phyloP scores from a whole-genome alignment of 768 basidiomycete species.

The Artomyces pyxidatus region DNA sequence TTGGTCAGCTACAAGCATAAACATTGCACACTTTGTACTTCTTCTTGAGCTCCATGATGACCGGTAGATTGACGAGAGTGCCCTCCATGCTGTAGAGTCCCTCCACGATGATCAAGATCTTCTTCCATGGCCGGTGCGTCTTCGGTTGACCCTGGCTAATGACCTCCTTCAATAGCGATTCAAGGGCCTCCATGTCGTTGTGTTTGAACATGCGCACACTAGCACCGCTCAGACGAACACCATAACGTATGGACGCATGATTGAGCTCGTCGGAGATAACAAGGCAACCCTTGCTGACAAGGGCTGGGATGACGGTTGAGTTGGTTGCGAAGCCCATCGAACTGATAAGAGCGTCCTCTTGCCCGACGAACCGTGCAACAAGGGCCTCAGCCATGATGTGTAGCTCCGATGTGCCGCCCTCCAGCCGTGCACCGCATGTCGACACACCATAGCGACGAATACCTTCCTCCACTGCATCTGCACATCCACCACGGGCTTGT shows the following conservation, averaged over 20 bases:
- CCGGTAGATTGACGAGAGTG: slow-evolving; percentile 81
- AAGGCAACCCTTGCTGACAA: slow-evolving; percentile 85
- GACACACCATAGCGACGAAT: slow-evolving; percentile 78
- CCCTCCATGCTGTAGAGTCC: slow-evolving; percentile 99
- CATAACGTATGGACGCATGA: slow-evolving; percentile 92
- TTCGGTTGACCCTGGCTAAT: slow-evolving; percentile 97
- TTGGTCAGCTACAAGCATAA: neutral
- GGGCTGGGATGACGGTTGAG: slow-evolving; percentile 85
- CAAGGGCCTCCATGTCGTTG: slow-evolving; percentile 83
- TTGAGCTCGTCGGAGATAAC: slow-evolving; percentile 97
- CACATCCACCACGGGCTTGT: slow-evolving; percentile 85
- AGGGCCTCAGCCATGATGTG: slow-evolving; percentile 77
- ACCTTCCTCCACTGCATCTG: slow-evolving; percentile 85
- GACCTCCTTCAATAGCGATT: slow-evolving; percentile 73
- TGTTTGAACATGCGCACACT: slow-evolving; percentile 94
- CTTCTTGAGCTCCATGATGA: slow-evolving; percentile 77
- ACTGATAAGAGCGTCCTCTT: slow-evolving; percentile 82
- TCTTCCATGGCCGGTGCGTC: slow-evolving; percentile 99
- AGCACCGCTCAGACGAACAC: slow-evolving; percentile 82
- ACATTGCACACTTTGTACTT: slow-evolving; percentile 73
- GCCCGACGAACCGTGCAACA: slow-evolving; percentile 83
- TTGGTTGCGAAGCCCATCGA: slow-evolving; percentile 98
- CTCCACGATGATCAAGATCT: slow-evolving; percentile 91
- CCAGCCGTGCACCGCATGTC: slow-evolving; percentile 67
- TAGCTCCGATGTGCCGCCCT: slow-evolving; percentile 81